Conservation (phyloP, 192 early-diverging fungal genomes). For the Entomortierella parvispora region DNA sequence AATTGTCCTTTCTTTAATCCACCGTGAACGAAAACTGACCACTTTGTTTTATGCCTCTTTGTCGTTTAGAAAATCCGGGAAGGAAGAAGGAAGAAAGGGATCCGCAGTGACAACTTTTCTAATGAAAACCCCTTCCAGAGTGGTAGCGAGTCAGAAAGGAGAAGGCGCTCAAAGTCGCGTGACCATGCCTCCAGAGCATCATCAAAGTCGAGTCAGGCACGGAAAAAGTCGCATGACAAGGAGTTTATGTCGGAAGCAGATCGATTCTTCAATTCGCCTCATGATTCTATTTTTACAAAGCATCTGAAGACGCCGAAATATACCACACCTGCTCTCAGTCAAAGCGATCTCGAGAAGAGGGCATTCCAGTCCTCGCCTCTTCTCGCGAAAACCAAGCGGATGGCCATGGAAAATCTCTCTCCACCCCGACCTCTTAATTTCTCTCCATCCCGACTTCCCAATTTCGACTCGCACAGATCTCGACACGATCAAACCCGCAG, state of each 20-base stretch:
- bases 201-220: too few relatives aligned
- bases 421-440: not conserved
- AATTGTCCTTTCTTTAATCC: not conserved
- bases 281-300: conserved; percentile 7
- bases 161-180: conserved; percentile 20
- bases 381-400: conserved; percentile 13
- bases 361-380: conserved; percentile 15
- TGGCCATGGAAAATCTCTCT: not conserved
- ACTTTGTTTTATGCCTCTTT: not conserved
- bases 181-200: conserved; percentile 4
- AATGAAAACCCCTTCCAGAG: conserved; percentile 52
- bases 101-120: conserved; percentile 22
- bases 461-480: too few relatives aligned
- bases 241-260: not conserved
- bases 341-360: not conserved
- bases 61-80: not conserved
- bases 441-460: not conserved
- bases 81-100: conserved; percentile 7
- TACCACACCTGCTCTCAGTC: not conserved
- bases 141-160: conserved; percentile 33
- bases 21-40: not conserved
- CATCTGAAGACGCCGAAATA: conserved; percentile 13
- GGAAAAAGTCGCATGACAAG: conserved; percentile 1
- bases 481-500: not conserved
- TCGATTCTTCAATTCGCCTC: not conserved